These are phyloP conservation scores for Entomortierella parvispora DNA, from an alignment of 192 early-diverging fungal genomes.

Conservation along the genomic window DNA sequence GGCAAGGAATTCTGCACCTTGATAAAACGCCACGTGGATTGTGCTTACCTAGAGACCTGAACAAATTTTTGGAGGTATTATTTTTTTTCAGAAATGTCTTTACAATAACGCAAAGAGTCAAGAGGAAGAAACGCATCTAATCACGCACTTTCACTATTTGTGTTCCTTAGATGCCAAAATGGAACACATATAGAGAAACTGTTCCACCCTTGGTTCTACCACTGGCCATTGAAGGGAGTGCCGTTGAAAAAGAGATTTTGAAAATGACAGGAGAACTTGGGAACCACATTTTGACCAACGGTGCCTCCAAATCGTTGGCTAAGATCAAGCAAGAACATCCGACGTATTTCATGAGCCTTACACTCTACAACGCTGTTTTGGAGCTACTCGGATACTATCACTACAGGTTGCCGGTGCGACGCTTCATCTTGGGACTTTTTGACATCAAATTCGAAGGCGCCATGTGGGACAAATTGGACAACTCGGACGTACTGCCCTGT, in stretches of 20 bases:
- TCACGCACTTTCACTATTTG: too few relatives aligned
- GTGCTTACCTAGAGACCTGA: slow-evolving; percentile 73
- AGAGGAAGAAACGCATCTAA: too few relatives aligned
- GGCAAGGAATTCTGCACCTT: slow-evolving; percentile 73
- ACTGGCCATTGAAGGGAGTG: slow-evolving; percentile 32
- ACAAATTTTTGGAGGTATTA: slow-evolving; percentile 68
- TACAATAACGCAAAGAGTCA: not conserved
- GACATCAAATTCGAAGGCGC: slow-evolving; percentile 68
- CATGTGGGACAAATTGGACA: slow-evolving; percentile 55
- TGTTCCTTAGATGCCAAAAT: slow-evolving; percentile 55
- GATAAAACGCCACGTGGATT: slow-evolving; percentile 63
- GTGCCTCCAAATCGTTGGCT: slow-evolving; percentile 75
- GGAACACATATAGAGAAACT: slow-evolving; percentile 52
- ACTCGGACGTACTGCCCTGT: not conserved
- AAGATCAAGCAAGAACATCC: slow-evolving; percentile 71
- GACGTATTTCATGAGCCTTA: slow-evolving; percentile 61
- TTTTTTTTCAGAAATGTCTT: not conserved
- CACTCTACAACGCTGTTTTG: slow-evolving; percentile 69
- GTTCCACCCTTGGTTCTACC: slow-evolving; percentile 52
- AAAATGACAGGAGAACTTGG: slow-evolving; percentile 79
- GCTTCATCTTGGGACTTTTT: slow-evolving; percentile 82
- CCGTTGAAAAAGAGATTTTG: slow-evolving; percentile 71
- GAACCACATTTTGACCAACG: slow-evolving; percentile 84
- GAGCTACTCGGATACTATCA: slow-evolving; percentile 74
- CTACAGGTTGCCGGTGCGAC: slow-evolving; percentile 74